phyloP scores from a whole-genome alignment of 129 eudicot species.

The Chrysanthemum makinoi region DNA sequence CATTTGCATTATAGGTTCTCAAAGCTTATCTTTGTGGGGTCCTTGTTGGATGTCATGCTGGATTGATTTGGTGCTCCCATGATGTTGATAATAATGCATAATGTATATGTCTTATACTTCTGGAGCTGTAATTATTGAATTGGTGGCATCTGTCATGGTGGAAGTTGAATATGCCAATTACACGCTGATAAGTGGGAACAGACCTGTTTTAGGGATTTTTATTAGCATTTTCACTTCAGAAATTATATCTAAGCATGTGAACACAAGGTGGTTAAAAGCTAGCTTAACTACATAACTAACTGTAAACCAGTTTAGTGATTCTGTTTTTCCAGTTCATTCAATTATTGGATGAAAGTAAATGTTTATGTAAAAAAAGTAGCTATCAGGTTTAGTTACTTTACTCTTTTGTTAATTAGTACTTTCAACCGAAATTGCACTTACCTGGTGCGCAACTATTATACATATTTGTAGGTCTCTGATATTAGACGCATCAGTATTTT shows the following conservation, averaged over 20 bases:
- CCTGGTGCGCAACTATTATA: not conserved
- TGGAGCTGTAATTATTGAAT: constrained; percentile 23
- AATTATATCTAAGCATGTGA: constrained; percentile 3
- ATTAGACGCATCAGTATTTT: not conserved
- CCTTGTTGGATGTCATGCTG: constrained; percentile 28
- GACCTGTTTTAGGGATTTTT: not conserved
- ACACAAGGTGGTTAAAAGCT: constrained; percentile 8
- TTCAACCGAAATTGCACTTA: constrained; percentile 6
- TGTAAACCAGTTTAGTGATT: constrained; percentile 11
- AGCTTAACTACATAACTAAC: constrained; percentile 5
- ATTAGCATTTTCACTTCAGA: not conserved
- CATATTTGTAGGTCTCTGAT: constrained; percentile 3
- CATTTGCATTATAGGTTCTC: constrained; percentile 20
- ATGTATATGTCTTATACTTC: constrained; percentile 6
- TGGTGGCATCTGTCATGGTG: constrained; percentile 17
- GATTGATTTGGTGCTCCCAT: constrained; percentile 25
- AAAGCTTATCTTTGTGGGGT: constrained; percentile 22
- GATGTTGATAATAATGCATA: constrained; percentile 25
- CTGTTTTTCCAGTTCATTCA: not conserved
- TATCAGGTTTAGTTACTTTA: constrained; percentile 1
- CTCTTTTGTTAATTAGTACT: constrained; percentile 5
- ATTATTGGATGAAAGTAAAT: not conserved
- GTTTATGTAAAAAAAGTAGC: not conserved
- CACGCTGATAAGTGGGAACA: not conserved
- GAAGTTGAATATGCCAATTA: constrained; percentile 16